Evolutionary conservation across 495 filamentous ascomycete species (phyloP), one percentile per base, ranked within the genome.

Genomic region (Hyaloscypha finlandica): DNA sequence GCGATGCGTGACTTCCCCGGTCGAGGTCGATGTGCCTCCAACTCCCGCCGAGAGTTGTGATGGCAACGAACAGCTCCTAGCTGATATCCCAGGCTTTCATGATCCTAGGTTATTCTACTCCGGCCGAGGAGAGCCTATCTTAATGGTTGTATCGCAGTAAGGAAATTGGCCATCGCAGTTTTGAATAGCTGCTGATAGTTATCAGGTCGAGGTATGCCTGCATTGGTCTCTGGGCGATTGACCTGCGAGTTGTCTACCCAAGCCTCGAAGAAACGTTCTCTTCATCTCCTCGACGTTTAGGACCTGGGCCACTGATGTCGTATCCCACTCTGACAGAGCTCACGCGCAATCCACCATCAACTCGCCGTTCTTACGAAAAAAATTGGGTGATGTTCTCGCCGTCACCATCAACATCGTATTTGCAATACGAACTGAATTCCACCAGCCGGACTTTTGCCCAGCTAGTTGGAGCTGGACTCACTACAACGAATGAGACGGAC

Each of bases 71-170:
- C 68, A 59, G 30, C 53, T 62, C 3, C 74, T 73, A 54, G 72
- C 71, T 8, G 76, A 79, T 64, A 77, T 80, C 58, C 78, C 77
- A 9, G 78, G 78, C 0, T 80, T 80, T 55, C 77, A 80, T 61
- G 78, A 80, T 66, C 78, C 77, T 11, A 67, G 78, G 22, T 66
- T 79, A 11, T 80, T 80, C 59, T 80, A 78, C 74, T 78, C 74
- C 45, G 78, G 75, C 6, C 73, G 73, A 59, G 78, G 78, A 0
- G 78, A 79, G 65, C 78, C 77, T 2, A 63, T 80, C 32, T 74
- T 80, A 71, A 79, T 80, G 75, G 67, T 77, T 22, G 77, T 75
- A 33, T 77, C 77, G 5, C 77, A 79, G 77, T 79, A 69, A 54
- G 52, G 3, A 25, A 19, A 12, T 37, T 48, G 2, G 9, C 16